phyloP scores from a whole-genome alignment of 2,329 filamentous ascomycete species.

The Fusarium cyanostomum region DNA sequence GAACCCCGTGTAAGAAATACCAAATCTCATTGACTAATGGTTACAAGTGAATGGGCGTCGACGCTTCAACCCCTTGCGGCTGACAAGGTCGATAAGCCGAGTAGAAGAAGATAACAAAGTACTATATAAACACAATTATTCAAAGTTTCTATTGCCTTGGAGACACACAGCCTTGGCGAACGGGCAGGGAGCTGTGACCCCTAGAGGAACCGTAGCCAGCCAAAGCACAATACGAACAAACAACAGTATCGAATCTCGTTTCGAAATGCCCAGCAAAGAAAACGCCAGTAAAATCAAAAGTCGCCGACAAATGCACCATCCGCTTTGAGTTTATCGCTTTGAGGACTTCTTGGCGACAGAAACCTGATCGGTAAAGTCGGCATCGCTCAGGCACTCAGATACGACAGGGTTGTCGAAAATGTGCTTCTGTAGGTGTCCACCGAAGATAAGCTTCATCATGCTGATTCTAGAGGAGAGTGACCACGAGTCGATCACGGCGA shows the following conservation, averaged over 20 bases:
- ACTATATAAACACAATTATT: background rate
- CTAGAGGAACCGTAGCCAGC: background rate
- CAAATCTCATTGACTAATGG: no score
- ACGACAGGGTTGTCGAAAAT: constrained; percentile 52
- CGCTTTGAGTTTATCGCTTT: constrained; percentile 15
- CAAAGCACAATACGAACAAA: background rate
- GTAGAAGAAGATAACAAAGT: background rate
- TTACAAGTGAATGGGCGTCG: no score
- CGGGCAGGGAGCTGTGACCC: background rate
- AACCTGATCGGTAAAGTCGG: constrained; percentile 45
- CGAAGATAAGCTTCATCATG: constrained; percentile 59
- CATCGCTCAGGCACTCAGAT: constrained; percentile 51
- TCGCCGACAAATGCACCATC: background rate
- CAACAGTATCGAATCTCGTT: constrained; percentile 11
- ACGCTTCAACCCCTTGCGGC: no score
- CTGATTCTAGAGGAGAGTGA: constrained; percentile 59
- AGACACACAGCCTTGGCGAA: background rate
- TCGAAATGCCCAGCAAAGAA: constrained; percentile 20
- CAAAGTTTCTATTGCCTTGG: background rate
- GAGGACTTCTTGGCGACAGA: constrained; percentile 15
- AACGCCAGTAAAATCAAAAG: background rate
- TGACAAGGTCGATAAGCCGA: no score
- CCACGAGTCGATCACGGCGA: constrained; percentile 61
- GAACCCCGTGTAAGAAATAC: no score
- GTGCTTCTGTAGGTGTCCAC: constrained; percentile 54